Evolutionary conservation across 441 rosid genomes (phyloP), one percentile per base, ranked within the genome.

Genomic region (Macaranga tanarius): DNA sequence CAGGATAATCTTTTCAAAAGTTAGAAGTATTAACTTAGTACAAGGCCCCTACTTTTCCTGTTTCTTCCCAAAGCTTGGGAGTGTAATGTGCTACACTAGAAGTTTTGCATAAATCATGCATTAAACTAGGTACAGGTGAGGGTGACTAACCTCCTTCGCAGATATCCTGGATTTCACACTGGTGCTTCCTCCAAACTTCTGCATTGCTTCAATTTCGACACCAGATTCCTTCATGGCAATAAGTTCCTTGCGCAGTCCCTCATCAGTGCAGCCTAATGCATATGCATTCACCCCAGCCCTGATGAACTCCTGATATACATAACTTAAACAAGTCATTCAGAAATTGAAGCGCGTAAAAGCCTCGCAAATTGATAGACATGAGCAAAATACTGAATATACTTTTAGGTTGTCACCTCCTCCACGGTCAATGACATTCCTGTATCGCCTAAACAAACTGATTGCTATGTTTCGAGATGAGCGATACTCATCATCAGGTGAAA

Each of bases 401-500:
- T 89, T 89, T 80, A 93, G 77, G 88, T 88, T 91, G 90, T 91
- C 90, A 77, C 89, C 97, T 89, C 90, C 91, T 74, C 98, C 98
- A 5, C 97, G 95, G 61, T 89, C 95, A 68, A 93, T 84, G 67
- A 82, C 93, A 26, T 87, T 89, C 82, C 85, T 89, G 83, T 93
- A 92, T 54, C 96, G 88, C 86, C 86, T 85, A 77, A 93, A 82
- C 79, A 93, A 82, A 82, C 91, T 91, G 83, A 87, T 83, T 7
- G 98, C 95, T 80, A 92, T 93, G 79, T 92, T 92, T 56, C 92
- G 84, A 13, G 95, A 91, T 3, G 98, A 93, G 72, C 90, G 95
- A 64, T 90, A 93, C 84, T 93, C 97, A 69, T 93, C 90, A 76
- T 92, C 93, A 4, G 85, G 66, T 7, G 91, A 85, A 70, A 67